phyloP scores from a whole-genome alignment of 805 yeast genomes.

The Candida qinlingensis region DNA sequence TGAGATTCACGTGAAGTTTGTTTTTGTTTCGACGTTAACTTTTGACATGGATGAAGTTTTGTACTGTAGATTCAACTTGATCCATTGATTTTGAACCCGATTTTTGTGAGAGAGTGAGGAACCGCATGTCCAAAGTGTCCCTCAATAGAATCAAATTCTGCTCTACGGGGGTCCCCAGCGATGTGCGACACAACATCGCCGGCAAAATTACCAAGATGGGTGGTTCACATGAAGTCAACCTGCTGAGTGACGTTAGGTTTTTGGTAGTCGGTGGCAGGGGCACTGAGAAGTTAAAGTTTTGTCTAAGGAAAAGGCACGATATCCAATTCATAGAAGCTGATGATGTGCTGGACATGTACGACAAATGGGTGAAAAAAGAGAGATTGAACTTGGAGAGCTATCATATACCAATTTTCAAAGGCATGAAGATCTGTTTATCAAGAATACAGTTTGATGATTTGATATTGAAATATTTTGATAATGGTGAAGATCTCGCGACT shows the following conservation, averaged over 20 bases:
- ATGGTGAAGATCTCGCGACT: slow-evolving; percentile 11
- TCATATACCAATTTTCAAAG: slow-evolving; percentile 39
- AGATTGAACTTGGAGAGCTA: slow-evolving; percentile 23
- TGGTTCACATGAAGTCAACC: slow-evolving; percentile 49
- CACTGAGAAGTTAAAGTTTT: slow-evolving; percentile 52
- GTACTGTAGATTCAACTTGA: no score
- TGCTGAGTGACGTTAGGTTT: slow-evolving; percentile 56
- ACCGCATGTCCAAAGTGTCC: neutral
- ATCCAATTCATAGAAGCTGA: slow-evolving; percentile 48
- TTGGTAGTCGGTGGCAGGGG: slow-evolving; percentile 56
- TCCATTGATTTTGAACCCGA: no score
- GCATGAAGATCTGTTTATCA: slow-evolving; percentile 34
- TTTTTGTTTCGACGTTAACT: no score
- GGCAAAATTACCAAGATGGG: slow-evolving; percentile 50
- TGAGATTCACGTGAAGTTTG: neutral
- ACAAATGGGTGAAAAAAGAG: slow-evolving; percentile 47
- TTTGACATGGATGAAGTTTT: no score
- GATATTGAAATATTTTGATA: slow-evolving; percentile 8
- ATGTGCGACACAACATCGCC: slow-evolving; percentile 33
- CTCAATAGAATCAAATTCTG: slow-evolving; percentile 19
- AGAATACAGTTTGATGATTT: slow-evolving; percentile 26
- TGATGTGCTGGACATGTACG: slow-evolving; percentile 39
- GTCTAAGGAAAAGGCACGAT: slow-evolving; percentile 48
- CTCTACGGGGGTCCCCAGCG: slow-evolving; percentile 22
- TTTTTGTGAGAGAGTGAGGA: neutral